phyloP scores from a whole-genome alignment of 169 alveolate genomes.

The Cardiosporidium cionae region DNA sequence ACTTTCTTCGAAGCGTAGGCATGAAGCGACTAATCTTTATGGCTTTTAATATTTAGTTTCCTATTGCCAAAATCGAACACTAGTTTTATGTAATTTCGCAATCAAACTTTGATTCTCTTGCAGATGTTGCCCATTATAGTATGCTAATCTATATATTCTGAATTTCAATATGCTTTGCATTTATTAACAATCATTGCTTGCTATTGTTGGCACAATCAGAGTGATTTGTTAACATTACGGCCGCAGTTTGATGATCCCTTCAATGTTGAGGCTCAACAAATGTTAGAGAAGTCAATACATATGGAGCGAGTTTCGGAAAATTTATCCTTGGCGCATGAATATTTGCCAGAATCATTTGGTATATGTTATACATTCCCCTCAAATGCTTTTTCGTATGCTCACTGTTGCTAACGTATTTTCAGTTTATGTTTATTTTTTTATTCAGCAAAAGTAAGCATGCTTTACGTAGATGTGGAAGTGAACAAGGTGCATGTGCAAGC shows the following conservation, averaged over 20 bases:
- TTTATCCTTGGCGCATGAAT: constrained; percentile 30
- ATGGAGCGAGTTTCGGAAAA: constrained; percentile 23
- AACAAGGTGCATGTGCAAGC: constrained; percentile 81
- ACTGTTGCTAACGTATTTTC: background rate
- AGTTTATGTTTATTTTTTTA: constrained; percentile 21
- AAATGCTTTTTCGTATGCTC: background rate
- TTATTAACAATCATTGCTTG: too few species aligned
- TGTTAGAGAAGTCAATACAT: constrained; percentile 11
- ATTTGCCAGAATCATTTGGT: constrained; percentile 41
- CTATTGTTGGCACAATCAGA: too few species aligned
- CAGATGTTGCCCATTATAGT: too few species aligned
- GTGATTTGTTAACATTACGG: too few species aligned
- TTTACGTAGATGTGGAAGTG: constrained; percentile 76
- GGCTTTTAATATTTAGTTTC: too few species aligned
- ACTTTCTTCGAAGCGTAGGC: too few species aligned
- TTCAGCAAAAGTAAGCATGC: constrained; percentile 77
- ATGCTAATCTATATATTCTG: too few species aligned
- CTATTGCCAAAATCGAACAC: too few species aligned
- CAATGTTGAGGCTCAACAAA: constrained; percentile 13
- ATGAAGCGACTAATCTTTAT: too few species aligned
- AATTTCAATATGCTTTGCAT: too few species aligned
- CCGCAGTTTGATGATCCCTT: constrained; percentile 31
- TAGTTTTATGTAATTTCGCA: too few species aligned
- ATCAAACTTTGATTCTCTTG: too few species aligned
- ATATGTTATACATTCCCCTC: background rate